Base-by-base conservation (phyloP, 345 rosid species). In the Viola odorata region DNA sequence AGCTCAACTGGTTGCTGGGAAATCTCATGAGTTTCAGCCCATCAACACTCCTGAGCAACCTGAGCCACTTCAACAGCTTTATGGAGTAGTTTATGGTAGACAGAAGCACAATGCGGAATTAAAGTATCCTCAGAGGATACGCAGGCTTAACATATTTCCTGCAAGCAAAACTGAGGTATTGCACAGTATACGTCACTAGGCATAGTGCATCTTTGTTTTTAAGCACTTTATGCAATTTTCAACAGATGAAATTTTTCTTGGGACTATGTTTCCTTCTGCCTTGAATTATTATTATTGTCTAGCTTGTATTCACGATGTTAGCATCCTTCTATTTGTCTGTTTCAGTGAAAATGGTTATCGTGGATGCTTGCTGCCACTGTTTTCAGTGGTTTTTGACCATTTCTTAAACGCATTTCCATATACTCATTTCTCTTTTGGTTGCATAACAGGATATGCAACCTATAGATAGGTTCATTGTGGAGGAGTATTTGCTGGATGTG, bases 1-100 rank as follows among this genome's bases (percentile, higher is more conserved):
- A 81, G 97, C 99, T 68, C 97, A 94, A 84, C 87, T 88, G 72
- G 96, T 95, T 70, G 86, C 89, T 74, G 99, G 99, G 67, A 95
- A 86, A 72, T 85, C 91, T 71, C 91, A 85, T 69, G 95, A 90
- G 54, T 65, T 91, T 65, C 78, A 80, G 39, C 82, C 89, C 37
- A 61, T 91, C 55, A 86, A 82, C 78, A 78, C 91, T 64, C 89
- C 83, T 54, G 91, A 86, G 72, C 96, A 81, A 60, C 97, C 92
- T 0, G 75, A 73, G 69, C 78, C 68, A 44, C 88, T 87, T 67
- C 65, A 83, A 41, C 74, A 78, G 49, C 70, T 66, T 70, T 82
- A 89, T 38, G 82, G 75, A 36, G 58, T 75, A 63, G 47, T 59
- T 62, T 76, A 57, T 74, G 96, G 95, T 67, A 86, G 81, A 75